phyloP scores from a whole-genome alignment of 345 rosid species.

The Eucalyptus decipiens region DNA sequence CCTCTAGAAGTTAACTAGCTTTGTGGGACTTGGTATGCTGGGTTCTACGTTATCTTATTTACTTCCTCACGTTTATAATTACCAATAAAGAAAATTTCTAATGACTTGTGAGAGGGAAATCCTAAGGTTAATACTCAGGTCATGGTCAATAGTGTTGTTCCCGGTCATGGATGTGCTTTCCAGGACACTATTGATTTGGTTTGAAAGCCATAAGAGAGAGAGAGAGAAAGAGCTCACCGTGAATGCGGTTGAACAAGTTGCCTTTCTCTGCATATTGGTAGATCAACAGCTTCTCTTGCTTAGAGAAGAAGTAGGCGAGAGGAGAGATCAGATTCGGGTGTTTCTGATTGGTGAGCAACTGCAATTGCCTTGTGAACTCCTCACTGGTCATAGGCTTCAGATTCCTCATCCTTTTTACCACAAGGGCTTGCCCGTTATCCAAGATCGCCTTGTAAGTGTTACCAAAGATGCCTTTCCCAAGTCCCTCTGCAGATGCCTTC shows the following conservation, averaged over 20 bases:
- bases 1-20: not conserved
- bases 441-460: constrained; percentile 27
- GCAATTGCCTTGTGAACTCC: constrained; percentile 24
- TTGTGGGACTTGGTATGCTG: not conserved
- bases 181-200: not conserved
- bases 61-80: not conserved
- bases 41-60: not conserved
- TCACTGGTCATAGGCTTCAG: constrained; percentile 29
- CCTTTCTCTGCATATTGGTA: constrained; percentile 30
- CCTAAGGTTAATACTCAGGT: not conserved
- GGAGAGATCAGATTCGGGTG: constrained; percentile 50
- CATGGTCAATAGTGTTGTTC: not conserved
- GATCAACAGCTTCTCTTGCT: constrained; percentile 49
- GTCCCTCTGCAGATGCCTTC: constrained; percentile 36
- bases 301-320: constrained; percentile 59
- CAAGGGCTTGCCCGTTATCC: constrained; percentile 13
- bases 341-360: constrained; percentile 5
- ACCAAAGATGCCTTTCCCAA: constrained; percentile 43
- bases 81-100: not conserved
- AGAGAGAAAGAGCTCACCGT: constrained; percentile 14
- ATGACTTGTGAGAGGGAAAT: not conserved
- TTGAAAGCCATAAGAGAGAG: not conserved
- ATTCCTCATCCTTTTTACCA: constrained; percentile 28
- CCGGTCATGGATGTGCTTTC: not conserved
- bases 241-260: constrained; percentile 36